These are phyloP conservation scores for Jimgerdemannia lactiflua DNA, from an alignment of 192 early-diverging fungal species.

Conservation along the genomic window DNA sequence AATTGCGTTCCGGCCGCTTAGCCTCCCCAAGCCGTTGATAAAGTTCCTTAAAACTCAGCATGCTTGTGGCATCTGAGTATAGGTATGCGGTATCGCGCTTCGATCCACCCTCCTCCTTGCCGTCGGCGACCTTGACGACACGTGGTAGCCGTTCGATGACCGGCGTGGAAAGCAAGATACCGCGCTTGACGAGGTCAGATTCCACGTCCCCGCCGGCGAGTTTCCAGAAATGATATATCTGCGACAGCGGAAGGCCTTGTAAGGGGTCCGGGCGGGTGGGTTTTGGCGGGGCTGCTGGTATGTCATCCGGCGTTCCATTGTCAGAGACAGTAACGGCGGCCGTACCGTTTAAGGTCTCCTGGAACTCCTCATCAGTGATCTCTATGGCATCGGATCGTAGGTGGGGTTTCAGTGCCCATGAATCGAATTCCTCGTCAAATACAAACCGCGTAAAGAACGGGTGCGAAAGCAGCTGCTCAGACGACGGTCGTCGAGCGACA, in stretches of 20 bases:
- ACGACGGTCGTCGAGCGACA: slow-evolving; percentile 12
- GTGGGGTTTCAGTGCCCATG: not conserved
- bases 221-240: slow-evolving; percentile 64
- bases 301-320: not conserved
- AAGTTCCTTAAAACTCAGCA: slow-evolving; percentile 47
- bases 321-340: not conserved
- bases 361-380: not conserved
- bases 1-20: not conserved
- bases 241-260: slow-evolving; percentile 39
- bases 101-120: slow-evolving; percentile 30
- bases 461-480: slow-evolving; percentile 29
- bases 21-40: slow-evolving; percentile 40
- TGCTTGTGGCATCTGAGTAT: slow-evolving; percentile 44
- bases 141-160: slow-evolving; percentile 53
- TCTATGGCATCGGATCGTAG: not conserved
- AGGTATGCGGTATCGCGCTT: slow-evolving; percentile 40
- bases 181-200: slow-evolving; percentile 45
- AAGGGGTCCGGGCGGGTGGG: slow-evolving; percentile 11
- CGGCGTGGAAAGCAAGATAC: slow-evolving; percentile 44
- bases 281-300: not conserved
- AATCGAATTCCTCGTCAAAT: not conserved
- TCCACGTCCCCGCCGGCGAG: slow-evolving; percentile 65
- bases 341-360: not conserved
- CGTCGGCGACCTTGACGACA: slow-evolving; percentile 33
- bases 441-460: slow-evolving; percentile 19